These are phyloP conservation scores for Ophiocordyceps polyrhachis-furcata DNA, from an alignment of 2,329 filamentous ascomycete genomes.

Conservation along the genomic window DNA sequence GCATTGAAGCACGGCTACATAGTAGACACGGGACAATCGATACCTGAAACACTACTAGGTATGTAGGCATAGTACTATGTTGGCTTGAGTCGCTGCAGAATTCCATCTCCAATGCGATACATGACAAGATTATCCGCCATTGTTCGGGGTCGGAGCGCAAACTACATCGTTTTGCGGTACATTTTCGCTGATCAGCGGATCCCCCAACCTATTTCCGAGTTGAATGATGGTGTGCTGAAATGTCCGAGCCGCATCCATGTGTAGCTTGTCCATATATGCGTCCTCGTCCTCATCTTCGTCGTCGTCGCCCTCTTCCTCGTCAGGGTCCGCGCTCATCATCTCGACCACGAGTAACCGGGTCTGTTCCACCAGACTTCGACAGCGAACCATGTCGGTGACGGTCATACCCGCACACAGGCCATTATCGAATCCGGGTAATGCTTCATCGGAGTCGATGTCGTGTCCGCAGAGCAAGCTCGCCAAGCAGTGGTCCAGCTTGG, in stretches of 20 bases:
- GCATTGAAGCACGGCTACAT: too few relatives aligned
- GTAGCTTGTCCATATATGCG: slow-evolving; percentile 29
- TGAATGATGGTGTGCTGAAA: slow-evolving; percentile 67
- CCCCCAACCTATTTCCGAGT: slow-evolving; percentile 48
- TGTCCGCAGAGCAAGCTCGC: slow-evolving; percentile 51
- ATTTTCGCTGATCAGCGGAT: slow-evolving; percentile 9
- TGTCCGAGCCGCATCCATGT: slow-evolving; percentile 55
- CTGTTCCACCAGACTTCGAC: slow-evolving; percentile 63
- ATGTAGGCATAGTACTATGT: too few relatives aligned
- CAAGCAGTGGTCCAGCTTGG: slow-evolving; percentile 72
- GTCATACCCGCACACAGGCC: slow-evolving; percentile 48
- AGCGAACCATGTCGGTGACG: slow-evolving; percentile 69
- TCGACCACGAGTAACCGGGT: slow-evolving; percentile 54
- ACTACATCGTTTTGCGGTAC: slow-evolving; percentile 1
- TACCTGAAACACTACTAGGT: too few relatives aligned
- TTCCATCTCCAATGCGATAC: not conserved
- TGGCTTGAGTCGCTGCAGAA: too few relatives aligned
- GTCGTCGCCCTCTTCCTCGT: slow-evolving; percentile 20
- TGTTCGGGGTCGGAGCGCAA: not conserved
- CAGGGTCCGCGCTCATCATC: slow-evolving; percentile 32
- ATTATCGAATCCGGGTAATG: slow-evolving; percentile 51
- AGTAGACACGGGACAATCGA: too few relatives aligned
- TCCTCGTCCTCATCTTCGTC: slow-evolving; percentile 20
- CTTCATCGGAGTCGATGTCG: slow-evolving; percentile 44
- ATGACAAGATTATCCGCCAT: not conserved